Percentiles rank a stretch among this genome's conserved stretches.
Evolutionary conservation across 2,329 filamentous ascomycete species (phyloP).

Genomic region (Aspergillus pseudoviridinutans): DNA sequence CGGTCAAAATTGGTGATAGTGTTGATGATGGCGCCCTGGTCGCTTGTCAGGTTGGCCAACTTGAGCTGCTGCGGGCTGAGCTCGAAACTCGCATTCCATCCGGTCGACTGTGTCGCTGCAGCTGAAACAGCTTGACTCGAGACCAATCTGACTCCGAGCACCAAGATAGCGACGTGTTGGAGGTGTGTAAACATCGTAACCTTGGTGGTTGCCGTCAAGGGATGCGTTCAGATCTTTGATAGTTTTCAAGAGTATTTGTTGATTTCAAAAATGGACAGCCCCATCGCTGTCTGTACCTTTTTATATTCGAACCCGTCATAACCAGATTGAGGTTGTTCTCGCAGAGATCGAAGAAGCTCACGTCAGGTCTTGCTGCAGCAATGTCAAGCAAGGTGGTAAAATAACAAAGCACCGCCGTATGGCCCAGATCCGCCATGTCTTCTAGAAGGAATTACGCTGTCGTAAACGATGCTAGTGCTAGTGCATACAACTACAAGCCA

Average conservation of each 20-base stretch:
- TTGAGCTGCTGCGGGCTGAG: constrained; percentile 7
- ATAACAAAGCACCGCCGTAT: background rate
- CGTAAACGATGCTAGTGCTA: background rate
- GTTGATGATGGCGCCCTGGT: constrained; percentile 4
- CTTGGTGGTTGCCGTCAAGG: background rate
- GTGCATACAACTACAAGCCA: background rate
- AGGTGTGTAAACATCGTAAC: constrained; percentile 1
- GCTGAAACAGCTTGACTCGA: constrained; percentile 1
- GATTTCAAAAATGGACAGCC: background rate
- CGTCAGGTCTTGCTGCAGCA: background rate
- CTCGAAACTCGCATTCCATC: constrained; percentile 11
- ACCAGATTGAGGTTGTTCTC: background rate
- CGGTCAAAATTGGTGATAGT: constrained; percentile 13
- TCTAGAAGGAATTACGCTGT: background rate
- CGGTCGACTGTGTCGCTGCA: constrained; percentile 7
- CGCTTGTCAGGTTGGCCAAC: constrained; percentile 5
- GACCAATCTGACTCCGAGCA: background rate
- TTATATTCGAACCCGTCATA: background rate
- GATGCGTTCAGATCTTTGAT: background rate
- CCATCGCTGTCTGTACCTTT: background rate
- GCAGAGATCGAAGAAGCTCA: background rate
- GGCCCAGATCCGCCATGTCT: background rate
- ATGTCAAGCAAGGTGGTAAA: background rate
- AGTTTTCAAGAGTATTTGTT: background rate
- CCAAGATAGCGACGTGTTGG: background rate